Evolutionary conservation across 768 basidiomycete species (phyloP).

Genomic region (Leccinellum luteum): DNA sequence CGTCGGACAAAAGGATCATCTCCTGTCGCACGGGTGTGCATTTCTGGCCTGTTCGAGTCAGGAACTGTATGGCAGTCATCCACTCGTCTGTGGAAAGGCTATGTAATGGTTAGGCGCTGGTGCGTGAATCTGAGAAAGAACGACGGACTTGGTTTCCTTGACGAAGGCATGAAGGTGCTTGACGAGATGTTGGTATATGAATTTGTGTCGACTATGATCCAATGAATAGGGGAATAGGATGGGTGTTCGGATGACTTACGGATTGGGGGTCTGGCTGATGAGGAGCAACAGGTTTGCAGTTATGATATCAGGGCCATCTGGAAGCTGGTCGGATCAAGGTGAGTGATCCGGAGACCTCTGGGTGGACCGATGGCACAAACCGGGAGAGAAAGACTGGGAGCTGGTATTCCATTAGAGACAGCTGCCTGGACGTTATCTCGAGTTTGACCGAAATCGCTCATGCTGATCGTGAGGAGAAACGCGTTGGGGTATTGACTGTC

Average conservation of each 20-base stretch:
- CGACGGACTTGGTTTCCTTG: slow-evolving; percentile 57
- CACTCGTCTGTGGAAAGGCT: slow-evolving; percentile 82
- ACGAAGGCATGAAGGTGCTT: slow-evolving; percentile 75
- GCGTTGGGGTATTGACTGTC: background rate
- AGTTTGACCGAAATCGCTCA: slow-evolving; percentile 14
- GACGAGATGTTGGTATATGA: slow-evolving; percentile 52
- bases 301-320: slow-evolving; percentile 47
- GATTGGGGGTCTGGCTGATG: slow-evolving; percentile 34
- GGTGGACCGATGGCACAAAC: slow-evolving; percentile 25
- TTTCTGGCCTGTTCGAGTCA: slow-evolving; percentile 71
- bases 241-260: slow-evolving; percentile 31
- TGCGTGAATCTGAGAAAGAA: background rate
- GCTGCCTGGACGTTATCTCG: slow-evolving; percentile 21
- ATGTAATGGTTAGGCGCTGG: background rate
- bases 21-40: slow-evolving; percentile 72
- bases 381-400: slow-evolving; percentile 39
- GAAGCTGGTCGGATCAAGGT: slow-evolving; percentile 34
- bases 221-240: background rate
- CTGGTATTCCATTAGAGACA: slow-evolving; percentile 39
- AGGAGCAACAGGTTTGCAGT: slow-evolving; percentile 47
- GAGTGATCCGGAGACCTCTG: background rate
- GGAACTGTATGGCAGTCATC: slow-evolving; percentile 76
- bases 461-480: background rate
- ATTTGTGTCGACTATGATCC: slow-evolving; percentile 37
- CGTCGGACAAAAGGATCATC: slow-evolving; percentile 84